These are phyloP conservation scores for Paraphoma sp. DNA, from an alignment of 2,329 filamentous ascomycete genomes.

Conservation along the genomic window DNA sequence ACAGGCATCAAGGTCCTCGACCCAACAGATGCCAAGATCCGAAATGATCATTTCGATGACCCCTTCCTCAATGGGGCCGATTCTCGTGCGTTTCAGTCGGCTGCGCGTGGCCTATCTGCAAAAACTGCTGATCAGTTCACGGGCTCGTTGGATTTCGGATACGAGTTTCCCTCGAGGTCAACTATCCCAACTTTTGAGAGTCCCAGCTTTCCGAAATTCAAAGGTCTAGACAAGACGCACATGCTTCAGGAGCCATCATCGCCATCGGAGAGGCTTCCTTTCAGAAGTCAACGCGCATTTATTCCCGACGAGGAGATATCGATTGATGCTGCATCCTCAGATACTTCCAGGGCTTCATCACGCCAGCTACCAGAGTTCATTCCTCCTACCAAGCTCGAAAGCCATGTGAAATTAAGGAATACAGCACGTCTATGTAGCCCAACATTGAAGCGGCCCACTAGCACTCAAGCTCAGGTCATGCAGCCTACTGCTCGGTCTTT, in stretches of 20 bases:
- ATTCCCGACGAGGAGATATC: no score
- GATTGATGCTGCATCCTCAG: no score
- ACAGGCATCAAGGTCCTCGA: neutral
- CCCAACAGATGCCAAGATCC: constrained; percentile 4
- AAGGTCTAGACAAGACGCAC: neutral
- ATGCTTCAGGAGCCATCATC: neutral
- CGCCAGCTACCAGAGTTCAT: no score
- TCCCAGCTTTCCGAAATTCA: neutral
- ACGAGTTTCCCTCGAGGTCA: constrained; percentile 27
- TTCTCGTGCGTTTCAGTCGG: neutral
- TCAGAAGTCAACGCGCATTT: no score
- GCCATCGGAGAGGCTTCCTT: no score
- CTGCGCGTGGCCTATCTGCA: neutral
- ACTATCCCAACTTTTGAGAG: no score
- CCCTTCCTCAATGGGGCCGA: constrained; percentile 28
- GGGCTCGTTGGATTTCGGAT: constrained; percentile 32
- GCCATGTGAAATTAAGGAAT: no score
- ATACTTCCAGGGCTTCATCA: no score
- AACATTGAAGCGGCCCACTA: no score
- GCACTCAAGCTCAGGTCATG: neutral
- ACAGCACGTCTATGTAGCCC: no score
- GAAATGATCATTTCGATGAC: constrained; percentile 28
- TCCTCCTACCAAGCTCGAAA: no score
- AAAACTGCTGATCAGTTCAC: neutral
- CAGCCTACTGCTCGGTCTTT: constrained; percentile 11